phyloP scores from a whole-genome alignment of 1,284 basidiomycete species.

The Inonotus hispidus region DNA sequence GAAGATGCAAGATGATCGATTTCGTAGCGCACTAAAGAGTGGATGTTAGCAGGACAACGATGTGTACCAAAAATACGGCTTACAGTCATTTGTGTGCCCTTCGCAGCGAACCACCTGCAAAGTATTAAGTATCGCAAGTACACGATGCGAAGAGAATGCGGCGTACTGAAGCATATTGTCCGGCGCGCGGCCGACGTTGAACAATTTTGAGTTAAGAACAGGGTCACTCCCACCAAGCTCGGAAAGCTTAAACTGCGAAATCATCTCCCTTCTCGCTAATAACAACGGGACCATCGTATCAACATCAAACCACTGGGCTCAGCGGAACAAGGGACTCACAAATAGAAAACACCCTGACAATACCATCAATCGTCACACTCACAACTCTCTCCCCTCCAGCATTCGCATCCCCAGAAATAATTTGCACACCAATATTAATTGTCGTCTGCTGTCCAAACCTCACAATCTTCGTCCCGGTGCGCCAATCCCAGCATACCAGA shows the following conservation, averaged over 20 bases:
- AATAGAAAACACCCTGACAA: slow-evolving; percentile 87
- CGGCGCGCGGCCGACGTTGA: slow-evolving; percentile 69
- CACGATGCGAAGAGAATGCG: neutral
- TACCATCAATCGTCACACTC: slow-evolving; percentile 87
- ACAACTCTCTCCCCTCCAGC: slow-evolving; percentile 72
- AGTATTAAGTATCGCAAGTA: slow-evolving; percentile 9
- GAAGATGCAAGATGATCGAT: slow-evolving; percentile 79
- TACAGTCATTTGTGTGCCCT: slow-evolving; percentile 87
- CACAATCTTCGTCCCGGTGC: slow-evolving; percentile 80
- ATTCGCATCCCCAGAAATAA: slow-evolving; percentile 50
- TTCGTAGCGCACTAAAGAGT: slow-evolving; percentile 79
- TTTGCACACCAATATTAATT: slow-evolving; percentile 84
- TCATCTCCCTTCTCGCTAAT: slow-evolving; percentile 72
- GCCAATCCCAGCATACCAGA: slow-evolving; percentile 90
- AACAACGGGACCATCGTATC: neutral
- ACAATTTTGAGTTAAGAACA: slow-evolving; percentile 55
- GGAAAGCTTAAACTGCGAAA: slow-evolving; percentile 82
- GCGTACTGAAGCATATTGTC: slow-evolving; percentile 80
- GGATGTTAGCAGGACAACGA: neutral
- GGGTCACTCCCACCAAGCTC: slow-evolving; percentile 73
- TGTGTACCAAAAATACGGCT: slow-evolving; percentile 22
- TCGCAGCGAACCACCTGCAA: slow-evolving; percentile 80
- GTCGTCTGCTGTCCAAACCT: slow-evolving; percentile 92
- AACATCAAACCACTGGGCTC: neutral
- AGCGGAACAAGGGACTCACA: slow-evolving; percentile 39